phyloP scores from a whole-genome alignment of 164 flowering plant species.

The Liriodendron chinense region DNA sequence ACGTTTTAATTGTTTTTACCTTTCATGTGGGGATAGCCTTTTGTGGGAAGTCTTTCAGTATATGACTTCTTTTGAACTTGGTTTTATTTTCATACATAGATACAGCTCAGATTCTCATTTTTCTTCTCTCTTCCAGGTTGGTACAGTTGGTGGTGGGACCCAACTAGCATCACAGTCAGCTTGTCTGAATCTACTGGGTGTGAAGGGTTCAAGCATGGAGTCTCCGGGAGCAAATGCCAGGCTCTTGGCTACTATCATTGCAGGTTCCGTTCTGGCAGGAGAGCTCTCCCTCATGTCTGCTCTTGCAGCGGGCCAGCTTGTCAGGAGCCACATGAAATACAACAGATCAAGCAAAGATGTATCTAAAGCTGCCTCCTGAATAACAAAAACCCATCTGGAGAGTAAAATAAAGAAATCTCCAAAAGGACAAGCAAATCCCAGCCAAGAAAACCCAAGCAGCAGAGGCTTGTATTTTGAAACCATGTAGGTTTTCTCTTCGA shows the following conservation, averaged over 20 bases:
- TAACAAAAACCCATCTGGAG: neutral
- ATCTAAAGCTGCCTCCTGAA: neutral
- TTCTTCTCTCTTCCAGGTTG: slow-evolving; percentile 38
- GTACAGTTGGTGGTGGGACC: slow-evolving; percentile 77
- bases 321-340: slow-evolving; percentile 72
- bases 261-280: slow-evolving; percentile 71
- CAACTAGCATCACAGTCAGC: slow-evolving; percentile 77
- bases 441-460: neutral
- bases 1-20: neutral
- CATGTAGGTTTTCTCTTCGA: neutral
- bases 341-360: slow-evolving; percentile 56
- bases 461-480: neutral
- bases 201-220: slow-evolving; percentile 63
- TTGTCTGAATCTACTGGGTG: slow-evolving; percentile 64
- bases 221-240: slow-evolving; percentile 56
- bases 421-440: neutral
- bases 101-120: neutral
- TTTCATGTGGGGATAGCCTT: neutral
- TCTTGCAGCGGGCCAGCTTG: slow-evolving; percentile 69
- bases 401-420: slow-evolving; percentile 1
- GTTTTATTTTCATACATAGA: neutral
- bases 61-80: neutral
- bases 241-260: slow-evolving; percentile 57
- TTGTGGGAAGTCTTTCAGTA: neutral
- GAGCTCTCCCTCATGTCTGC: slow-evolving; percentile 89